Percentiles rank a stretch among this genome's conserved stretches.
Conservation (phyloP, 1,139 yeast species). For the Suzukiozyma palmioleophila region DNA sequence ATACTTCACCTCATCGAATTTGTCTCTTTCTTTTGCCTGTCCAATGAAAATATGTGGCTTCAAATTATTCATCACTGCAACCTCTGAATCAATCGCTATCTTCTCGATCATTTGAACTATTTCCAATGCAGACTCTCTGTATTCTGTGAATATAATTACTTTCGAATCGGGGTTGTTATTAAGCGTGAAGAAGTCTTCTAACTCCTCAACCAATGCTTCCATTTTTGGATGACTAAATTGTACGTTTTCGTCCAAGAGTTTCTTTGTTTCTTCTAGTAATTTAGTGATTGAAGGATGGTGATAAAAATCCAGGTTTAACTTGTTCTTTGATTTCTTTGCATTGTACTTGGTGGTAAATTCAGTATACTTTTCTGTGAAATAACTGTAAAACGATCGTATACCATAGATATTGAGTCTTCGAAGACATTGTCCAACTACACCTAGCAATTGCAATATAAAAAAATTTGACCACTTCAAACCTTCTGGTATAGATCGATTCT, state of each 20-base stretch:
- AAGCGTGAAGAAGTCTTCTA: conserved; percentile 47
- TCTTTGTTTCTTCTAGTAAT: conserved; percentile 44
- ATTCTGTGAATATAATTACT: conserved; percentile 83
- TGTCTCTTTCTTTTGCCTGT: conserved; percentile 59
- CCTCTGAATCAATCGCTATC: conserved; percentile 6
- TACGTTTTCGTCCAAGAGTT: conserved; percentile 31
- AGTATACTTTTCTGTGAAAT: conserved; percentile 52
- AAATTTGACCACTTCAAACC: conserved; percentile 70
- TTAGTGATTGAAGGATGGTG: conserved; percentile 43
- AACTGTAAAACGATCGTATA: conserved; percentile 65
- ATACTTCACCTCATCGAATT: conserved; percentile 53
- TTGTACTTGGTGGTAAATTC: conserved; percentile 58
- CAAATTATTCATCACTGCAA: conserved; percentile 21
- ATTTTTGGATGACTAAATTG: conserved; percentile 76
- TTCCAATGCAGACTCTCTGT: conserved; percentile 85
- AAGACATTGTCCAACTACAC: conserved; percentile 71
- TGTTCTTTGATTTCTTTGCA: conserved; percentile 49
- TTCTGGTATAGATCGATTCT: conserved; percentile 53
- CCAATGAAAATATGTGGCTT: conserved; percentile 91
- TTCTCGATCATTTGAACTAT: conserved; percentile 65
- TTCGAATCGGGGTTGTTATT: conserved; percentile 44
- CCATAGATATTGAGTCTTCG: conserved; percentile 79
- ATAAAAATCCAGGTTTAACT: conserved; percentile 57
- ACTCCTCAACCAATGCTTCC: conserved; percentile 52
- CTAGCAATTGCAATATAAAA: conserved; percentile 56